These are phyloP conservation scores for Apostasia ramifera DNA, from an alignment of 106 monocot genomes.

Conservation along the genomic window DNA sequence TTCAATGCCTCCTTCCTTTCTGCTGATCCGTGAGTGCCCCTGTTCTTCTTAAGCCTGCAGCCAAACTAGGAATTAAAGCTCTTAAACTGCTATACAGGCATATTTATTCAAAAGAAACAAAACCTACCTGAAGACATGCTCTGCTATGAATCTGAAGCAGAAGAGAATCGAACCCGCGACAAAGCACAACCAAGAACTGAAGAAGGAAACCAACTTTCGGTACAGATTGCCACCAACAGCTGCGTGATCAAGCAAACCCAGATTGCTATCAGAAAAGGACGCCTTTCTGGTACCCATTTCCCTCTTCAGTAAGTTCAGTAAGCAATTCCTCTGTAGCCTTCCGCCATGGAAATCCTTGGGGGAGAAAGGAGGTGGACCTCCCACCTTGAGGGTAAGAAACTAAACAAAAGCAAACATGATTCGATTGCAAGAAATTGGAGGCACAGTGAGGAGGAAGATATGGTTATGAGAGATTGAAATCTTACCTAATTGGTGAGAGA, in stretches of 20 bases:
- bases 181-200: slow-evolving; percentile 3
- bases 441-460: neutral
- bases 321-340: neutral
- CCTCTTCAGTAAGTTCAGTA: neutral
- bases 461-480: slow-evolving; percentile 1
- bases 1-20: neutral
- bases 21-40: neutral
- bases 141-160: neutral
- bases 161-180: neutral
- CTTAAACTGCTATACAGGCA: no score
- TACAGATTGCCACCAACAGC: neutral
- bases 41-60: slow-evolving; percentile 2
- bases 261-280: neutral
- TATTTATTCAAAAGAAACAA: neutral
- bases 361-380: neutral
- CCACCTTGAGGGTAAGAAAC: neutral
- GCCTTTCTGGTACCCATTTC: neutral
- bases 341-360: neutral
- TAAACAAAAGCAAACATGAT: neutral
- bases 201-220: neutral
- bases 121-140: slow-evolving; percentile 12
- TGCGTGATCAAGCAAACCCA: neutral
- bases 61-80: no score
- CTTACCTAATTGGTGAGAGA: neutral
- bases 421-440: neutral